Evolutionary conservation across 2,329 filamentous ascomycete species (phyloP).

Genomic region (Phialocephala sp.): DNA sequence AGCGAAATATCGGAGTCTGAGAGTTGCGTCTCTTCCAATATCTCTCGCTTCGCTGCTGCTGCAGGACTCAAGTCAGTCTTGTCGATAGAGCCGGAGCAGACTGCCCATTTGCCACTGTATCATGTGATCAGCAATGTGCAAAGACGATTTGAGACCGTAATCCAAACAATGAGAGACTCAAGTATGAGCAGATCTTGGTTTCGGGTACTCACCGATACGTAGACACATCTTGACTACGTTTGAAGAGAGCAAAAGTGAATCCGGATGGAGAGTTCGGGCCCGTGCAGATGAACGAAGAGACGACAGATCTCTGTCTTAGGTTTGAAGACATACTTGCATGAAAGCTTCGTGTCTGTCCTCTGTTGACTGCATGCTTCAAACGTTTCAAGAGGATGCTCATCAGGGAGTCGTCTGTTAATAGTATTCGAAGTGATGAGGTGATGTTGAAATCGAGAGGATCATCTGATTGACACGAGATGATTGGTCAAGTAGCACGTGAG

Average conservation of each 20-base stretch:
- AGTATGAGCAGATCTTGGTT: neutral
- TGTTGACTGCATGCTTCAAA: neutral
- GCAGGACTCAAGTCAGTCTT: slow-evolving; percentile 56
- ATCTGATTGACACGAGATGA: neutral
- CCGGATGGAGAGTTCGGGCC: slow-evolving; percentile 32
- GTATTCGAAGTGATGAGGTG: neutral
- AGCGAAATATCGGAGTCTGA: slow-evolving; percentile 41
- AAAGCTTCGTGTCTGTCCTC: neutral
- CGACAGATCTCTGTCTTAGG: slow-evolving; percentile 35
- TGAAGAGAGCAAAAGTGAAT: slow-evolving; percentile 64
- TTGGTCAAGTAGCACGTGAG: neutral
- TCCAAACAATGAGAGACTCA: neutral
- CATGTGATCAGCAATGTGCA: slow-evolving; percentile 19
- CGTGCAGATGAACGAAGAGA: slow-evolving; percentile 52
- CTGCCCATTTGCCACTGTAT: slow-evolving; percentile 60
- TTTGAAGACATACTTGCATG: slow-evolving; percentile 26
- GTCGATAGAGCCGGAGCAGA: slow-evolving; percentile 67
- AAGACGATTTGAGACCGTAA: too few relatives aligned
- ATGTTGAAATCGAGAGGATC: neutral
- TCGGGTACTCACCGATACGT: slow-evolving; percentile 59
- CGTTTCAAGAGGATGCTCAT: neutral
- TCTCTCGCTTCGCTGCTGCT: slow-evolving; percentile 65
- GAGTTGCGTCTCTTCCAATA: slow-evolving; percentile 66
- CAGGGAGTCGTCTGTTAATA: neutral
- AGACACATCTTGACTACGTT: slow-evolving; percentile 61